Evolutionary conservation across 257 asterid species (phyloP), one percentile per base, ranked within the genome.

Genomic region (Cruciata laevipes): DNA sequence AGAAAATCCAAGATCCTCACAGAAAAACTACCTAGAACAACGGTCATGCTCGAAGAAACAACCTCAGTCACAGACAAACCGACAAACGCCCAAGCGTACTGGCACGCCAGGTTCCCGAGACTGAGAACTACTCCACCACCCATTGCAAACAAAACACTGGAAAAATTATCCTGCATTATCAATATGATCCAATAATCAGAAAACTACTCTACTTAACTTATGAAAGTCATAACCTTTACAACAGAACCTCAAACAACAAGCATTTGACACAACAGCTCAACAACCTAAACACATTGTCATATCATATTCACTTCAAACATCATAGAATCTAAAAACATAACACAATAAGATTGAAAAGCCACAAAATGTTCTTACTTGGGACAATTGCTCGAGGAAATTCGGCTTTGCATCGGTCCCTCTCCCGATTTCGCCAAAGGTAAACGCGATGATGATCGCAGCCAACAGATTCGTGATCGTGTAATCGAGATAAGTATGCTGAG

Each of bases 61-160:
- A 93, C 99, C 79, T 82, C 92, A 17, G 99, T 90, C 72, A 93
- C 99, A 0, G 96, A 90, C 66, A 93, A 83, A 44, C 99, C 99
- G 57, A 90, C 96, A 27, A 83, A 90, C 7, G 97, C 96, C 95
- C 95, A 93, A 44, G 99, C 99, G 70, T 90, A 93, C 65, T 93
- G 97, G 33, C 96, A 90, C 6, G 99, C 83, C 68, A 93, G 82
- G 71, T 90, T 93, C 10, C 99, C 99, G 18, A 93, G 81, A 71
- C 99, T 86, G 40, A 93, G 91, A 69, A 88, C 86, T 68, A 90
- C 63, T 72, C 99, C 99, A 35, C 99, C 99, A 33, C 71, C 86
- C 95, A 93, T 88, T 53, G 97, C 97, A 72, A 93, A 90, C 79
- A 93, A 24, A 72, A 87, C 87, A 73, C 95, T 84, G 2, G 88